A percentile compares a stretch with the other conserved stretches of the same genome.
Evolutionary conservation across 2,329 filamentous ascomycete genomes (phyloP).

Genomic region (Meredithiella fracta): DNA sequence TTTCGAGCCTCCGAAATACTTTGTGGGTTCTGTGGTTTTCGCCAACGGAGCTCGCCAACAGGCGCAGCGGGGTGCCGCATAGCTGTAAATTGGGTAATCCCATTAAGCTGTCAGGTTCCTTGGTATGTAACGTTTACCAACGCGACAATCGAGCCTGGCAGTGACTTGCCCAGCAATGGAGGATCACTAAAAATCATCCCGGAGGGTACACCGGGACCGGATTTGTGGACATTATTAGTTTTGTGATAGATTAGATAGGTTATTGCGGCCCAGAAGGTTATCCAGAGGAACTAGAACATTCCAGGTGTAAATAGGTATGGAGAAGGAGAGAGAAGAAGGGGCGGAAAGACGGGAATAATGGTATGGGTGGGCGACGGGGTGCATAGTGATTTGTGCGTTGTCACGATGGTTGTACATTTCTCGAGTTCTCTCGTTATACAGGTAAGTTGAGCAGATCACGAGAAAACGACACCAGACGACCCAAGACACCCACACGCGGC

Average conservation of each 20-base stretch:
- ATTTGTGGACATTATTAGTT: neutral
- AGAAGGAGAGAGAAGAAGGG: no score
- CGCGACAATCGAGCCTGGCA: neutral
- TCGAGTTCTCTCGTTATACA: no score
- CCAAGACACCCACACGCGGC: no score
- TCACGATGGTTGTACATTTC: no score
- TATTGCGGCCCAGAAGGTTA: neutral
- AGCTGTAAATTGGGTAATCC: conserved; percentile 18
- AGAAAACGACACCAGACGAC: no score
- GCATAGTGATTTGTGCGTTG: no score
- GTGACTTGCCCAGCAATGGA: neutral
- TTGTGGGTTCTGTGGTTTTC: conserved; percentile 23
- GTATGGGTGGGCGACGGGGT: no score
- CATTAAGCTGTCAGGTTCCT: conserved; percentile 6
- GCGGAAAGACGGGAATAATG: no score
- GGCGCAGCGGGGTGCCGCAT: conserved; percentile 27
- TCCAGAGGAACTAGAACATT: neutral
- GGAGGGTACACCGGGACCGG: conserved; percentile 2
- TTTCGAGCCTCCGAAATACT: conserved; percentile 19
- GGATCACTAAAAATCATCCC: neutral
- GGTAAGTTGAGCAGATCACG: no score
- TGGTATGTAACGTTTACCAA: conserved; percentile 7
- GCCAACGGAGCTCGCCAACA: conserved; percentile 23
- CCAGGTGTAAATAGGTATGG: neutral
- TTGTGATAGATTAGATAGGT: neutral